These are phyloP conservation scores for Atractiella rhizophila DNA, from an alignment of 768 basidiomycete genomes.

Conservation along the genomic window DNA sequence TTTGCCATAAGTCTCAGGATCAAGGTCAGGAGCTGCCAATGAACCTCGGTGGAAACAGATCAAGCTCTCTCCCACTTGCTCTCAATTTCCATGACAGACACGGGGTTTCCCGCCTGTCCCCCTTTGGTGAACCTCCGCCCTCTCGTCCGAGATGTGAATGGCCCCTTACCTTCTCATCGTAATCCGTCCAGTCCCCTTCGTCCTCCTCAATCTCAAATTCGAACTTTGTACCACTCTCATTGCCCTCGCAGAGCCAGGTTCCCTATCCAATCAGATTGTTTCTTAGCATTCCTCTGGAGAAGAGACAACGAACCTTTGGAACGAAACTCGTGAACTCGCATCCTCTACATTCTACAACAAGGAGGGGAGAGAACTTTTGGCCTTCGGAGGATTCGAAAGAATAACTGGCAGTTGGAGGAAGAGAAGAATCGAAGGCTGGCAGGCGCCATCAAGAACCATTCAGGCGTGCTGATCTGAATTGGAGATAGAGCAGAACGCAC, in stretches of 20 bases:
- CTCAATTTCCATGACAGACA: slow-evolving; percentile 2
- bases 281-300: not conserved
- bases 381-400: too few species aligned
- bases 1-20: too few species aligned
- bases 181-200: slow-evolving; percentile 58
- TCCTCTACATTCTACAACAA: slow-evolving; percentile 60
- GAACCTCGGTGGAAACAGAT: too few species aligned
- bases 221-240: slow-evolving; percentile 33
- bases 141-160: too few species aligned
- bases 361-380: slow-evolving; percentile 38
- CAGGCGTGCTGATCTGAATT: not conserved
- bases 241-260: slow-evolving; percentile 47
- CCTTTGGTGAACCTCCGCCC: not conserved
- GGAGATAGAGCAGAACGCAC: not conserved
- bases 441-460: too few species aligned
- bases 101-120: not conserved
- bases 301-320: slow-evolving; percentile 30
- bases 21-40: too few species aligned
- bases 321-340: slow-evolving; percentile 59
- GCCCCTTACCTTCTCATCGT: slow-evolving; percentile 72
- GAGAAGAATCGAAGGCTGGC: too few species aligned
- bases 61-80: not conserved
- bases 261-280: slow-evolving; percentile 28
- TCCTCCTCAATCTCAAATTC: slow-evolving; percentile 29
- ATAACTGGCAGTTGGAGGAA: not conserved